These are phyloP conservation scores for Leccinum pallidistipes DNA, from an alignment of 1,284 basidiomycete species.

Conservation along the genomic window DNA sequence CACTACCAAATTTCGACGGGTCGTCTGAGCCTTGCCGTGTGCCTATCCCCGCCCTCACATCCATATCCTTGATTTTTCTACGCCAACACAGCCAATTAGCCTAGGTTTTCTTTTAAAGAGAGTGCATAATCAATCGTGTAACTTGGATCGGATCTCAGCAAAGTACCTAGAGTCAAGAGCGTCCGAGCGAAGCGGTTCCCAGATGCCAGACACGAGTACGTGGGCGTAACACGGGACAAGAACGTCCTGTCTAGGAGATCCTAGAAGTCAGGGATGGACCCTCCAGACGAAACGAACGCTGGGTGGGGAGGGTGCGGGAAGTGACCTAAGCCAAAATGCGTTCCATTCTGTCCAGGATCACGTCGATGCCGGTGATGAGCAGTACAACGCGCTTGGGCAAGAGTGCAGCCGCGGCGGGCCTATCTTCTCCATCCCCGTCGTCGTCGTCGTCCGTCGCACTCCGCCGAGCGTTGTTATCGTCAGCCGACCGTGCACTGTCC, in stretches of 20 bases:
- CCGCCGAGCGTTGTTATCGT: conserved; percentile 1
- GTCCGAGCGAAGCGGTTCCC: background rate
- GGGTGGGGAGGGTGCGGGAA: background rate
- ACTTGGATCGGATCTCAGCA: conserved; percentile 1
- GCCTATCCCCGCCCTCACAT: conserved; percentile 1
- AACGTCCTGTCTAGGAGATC: background rate
- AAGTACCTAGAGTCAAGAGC: background rate
- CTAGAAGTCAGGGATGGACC: background rate
- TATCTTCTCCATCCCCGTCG: conserved; percentile 1
- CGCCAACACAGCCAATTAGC: conserved; percentile 10
- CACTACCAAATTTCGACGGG: conserved; percentile 3
- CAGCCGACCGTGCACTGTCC: conserved; percentile 1
- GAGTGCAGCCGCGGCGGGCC: conserved; percentile 34
- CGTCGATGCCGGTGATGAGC: conserved; percentile 59
- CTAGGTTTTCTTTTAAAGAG: conserved; percentile 20
- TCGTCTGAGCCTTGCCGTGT: conserved; percentile 12
- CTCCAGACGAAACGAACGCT: background rate
- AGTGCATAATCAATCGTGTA: conserved; percentile 21
- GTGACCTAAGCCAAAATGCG: conserved; percentile 44
- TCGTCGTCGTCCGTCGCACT: conserved; percentile 13
- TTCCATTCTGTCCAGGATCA: conserved; percentile 66
- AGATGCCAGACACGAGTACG: background rate
- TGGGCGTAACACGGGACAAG: background rate
- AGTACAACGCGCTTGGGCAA: conserved; percentile 56
- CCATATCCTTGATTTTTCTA: conserved; percentile 7